Evolutionary conservation across 2,329 filamentous ascomycete genomes (phyloP).

Genomic region (Westerdykella sp.): DNA sequence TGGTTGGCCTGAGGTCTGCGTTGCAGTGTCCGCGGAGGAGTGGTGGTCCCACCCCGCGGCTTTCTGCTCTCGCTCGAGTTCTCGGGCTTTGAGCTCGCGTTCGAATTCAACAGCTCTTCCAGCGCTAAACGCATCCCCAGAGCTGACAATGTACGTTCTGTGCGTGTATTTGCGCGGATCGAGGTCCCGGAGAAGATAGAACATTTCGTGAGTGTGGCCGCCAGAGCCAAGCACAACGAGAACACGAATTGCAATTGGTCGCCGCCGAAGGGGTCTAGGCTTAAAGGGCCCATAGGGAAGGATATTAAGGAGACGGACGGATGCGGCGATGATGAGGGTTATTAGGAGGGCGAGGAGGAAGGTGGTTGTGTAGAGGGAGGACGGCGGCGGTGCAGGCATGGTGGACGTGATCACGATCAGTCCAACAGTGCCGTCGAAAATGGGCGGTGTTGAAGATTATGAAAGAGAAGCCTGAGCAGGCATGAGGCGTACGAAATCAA

Average conservation of each 20-base stretch:
- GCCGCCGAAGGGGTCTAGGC: conserved; percentile 24
- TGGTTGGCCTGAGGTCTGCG: not conserved
- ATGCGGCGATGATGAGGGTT: conserved; percentile 27
- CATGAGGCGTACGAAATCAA: too few species aligned
- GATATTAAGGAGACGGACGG: conserved; percentile 38
- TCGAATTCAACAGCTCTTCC: conserved; percentile 61
- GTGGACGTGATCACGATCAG: not conserved
- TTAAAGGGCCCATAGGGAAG: conserved; percentile 27
- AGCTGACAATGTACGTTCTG: conserved; percentile 75
- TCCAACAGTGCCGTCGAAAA: too few species aligned
- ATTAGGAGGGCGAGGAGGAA: conserved; percentile 29
- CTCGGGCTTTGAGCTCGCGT: conserved; percentile 26
- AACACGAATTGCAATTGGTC: conserved; percentile 49
- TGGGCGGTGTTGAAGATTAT: too few species aligned
- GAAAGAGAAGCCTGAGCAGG: too few species aligned
- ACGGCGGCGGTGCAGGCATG: conserved; percentile 9
- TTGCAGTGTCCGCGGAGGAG: not conserved
- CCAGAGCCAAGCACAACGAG: conserved; percentile 85
- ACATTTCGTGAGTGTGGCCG: conserved; percentile 92
- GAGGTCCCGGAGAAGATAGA: conserved; percentile 67
- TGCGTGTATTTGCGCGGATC: conserved; percentile 46
- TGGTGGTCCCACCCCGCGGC: not conserved
- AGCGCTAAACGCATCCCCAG: conserved; percentile 67
- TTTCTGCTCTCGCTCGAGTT: conserved; percentile 4
- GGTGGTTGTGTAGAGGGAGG: conserved; percentile 19